Evolutionary conservation across 495 filamentous ascomycete genomes (phyloP).

Genomic region (Hypoxylon fuscum): DNA sequence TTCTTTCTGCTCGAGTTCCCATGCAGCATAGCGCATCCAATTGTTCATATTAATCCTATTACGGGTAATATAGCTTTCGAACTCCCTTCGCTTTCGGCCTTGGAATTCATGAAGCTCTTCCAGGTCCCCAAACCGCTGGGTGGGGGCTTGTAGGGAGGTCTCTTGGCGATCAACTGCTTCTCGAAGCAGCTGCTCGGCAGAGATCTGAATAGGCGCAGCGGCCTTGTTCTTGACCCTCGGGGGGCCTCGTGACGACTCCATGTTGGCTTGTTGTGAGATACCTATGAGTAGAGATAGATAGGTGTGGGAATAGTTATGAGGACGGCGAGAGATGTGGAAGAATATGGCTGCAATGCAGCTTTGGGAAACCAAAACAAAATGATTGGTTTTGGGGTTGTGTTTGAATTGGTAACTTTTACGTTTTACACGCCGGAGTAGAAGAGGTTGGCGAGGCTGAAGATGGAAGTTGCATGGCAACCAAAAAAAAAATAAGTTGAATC

Average conservation of each 20-base stretch:
- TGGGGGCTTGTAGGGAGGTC: conserved; percentile 84
- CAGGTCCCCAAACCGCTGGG: conserved; percentile 93
- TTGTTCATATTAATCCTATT: conserved; percentile 97
- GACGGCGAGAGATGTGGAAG: not conserved
- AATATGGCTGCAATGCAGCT: conserved; percentile 3
- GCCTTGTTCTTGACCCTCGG: conserved; percentile 99
- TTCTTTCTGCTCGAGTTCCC: conserved; percentile 98
- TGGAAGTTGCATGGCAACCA: not conserved
- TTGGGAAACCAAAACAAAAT: conserved; percentile 12
- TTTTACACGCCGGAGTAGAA: no score
- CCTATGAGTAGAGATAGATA: not conserved
- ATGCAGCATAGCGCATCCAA: conserved; percentile 97
- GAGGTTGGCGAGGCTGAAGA: conserved; percentile 29
- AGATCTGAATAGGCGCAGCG: conserved; percentile 85
- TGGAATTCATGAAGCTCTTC: conserved; percentile 99
- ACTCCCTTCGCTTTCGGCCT: conserved; percentile 93
- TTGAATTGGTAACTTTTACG: no score
- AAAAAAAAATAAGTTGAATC: not conserved
- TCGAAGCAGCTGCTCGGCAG: conserved; percentile 94
- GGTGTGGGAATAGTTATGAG: not conserved
- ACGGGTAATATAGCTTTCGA: conserved; percentile 96
- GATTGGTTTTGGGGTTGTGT: not conserved
- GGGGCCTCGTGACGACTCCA: conserved; percentile 94
- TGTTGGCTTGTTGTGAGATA: conserved; percentile 51
- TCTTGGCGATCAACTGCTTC: conserved; percentile 99